Percentiles rank a stretch among this genome's conserved stretches.
These are phyloP conservation scores for Boletus subcaerulescens DNA, from an alignment of 768 basidiomycete species.

Conservation along the genomic window DNA sequence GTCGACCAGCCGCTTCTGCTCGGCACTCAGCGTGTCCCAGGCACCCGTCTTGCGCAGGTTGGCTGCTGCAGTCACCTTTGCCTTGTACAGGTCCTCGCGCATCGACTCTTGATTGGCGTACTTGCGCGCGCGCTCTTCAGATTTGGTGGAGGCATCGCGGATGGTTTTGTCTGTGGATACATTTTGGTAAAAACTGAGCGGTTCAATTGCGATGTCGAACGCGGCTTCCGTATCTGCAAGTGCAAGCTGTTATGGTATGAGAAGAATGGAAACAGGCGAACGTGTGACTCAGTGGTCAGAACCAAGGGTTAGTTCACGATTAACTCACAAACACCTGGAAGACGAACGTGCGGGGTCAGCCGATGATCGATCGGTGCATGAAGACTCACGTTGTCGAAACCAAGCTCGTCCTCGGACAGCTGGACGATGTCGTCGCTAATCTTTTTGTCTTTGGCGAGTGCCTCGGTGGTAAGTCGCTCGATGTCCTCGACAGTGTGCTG, in stretches of 20 bases:
- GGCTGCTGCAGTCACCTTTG: conserved; percentile 65
- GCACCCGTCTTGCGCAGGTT: conserved; percentile 61
- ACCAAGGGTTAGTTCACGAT: background rate
- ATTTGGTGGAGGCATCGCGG: conserved; percentile 77
- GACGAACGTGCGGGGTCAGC: no score
- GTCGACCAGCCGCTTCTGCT: conserved; percentile 76
- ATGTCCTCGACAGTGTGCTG: conserved; percentile 66
- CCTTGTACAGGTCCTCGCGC: conserved; percentile 77
- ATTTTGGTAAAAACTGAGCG: conserved; percentile 77
- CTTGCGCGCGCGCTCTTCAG: conserved; percentile 67
- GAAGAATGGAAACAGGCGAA: background rate
- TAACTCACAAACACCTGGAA: conserved; percentile 71
- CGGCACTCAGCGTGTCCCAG: conserved; percentile 59
- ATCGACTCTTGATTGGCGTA: conserved; percentile 75
- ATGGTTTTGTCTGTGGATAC: conserved; percentile 71
- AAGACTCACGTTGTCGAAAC: conserved; percentile 60
- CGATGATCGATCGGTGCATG: background rate
- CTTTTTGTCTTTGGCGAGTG: conserved; percentile 55
- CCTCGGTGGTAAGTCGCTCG: conserved; percentile 51
- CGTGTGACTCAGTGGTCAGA: background rate
- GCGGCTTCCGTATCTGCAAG: conserved; percentile 59
- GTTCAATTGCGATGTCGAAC: conserved; percentile 50
- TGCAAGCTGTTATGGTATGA: conserved; percentile 40
- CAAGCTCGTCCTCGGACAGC: conserved; percentile 55
- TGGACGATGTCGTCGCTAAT: conserved; percentile 61